Evolutionary conservation across 2,329 filamentous ascomycete species (phyloP), one percentile per base, ranked within the genome.

Genomic region (Rutstroemia sp.): DNA sequence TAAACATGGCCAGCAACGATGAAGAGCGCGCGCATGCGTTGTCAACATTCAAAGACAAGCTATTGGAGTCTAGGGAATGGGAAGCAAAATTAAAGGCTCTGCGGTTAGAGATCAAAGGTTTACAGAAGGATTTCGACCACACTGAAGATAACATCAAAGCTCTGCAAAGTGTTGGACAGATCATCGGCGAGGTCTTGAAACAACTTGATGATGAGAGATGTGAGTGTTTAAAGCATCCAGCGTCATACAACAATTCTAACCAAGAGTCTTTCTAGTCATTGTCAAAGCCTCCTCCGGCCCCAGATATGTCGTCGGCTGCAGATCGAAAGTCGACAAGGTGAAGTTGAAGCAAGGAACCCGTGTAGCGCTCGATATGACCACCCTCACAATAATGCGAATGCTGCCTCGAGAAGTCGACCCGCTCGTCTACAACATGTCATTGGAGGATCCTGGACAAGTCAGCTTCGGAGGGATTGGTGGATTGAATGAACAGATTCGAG

Each of bases 121-220:
- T 97, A 55, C 90, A 96, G 72, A 91, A 88, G 70, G 92, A 97
- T 68, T 99, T 92, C 69, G 92, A 99, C 72, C 85, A 92, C 65
- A 97, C 94, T 54, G 94, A 99, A 72, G 95, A 99, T 64, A 97
- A 97, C 77, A 97, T 99, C 80, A 99, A 99, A 79, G 94, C 94
- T 64, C 78, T 99, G 69, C 94, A 99, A 78, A 97, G 94, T 73
- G 94, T 99, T 55, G 94, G 94, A 51, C 94, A 99, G 77, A 99
- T 99, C 74, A 97, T 99, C 73, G 94, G 94, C 67, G 94, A 99
- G 76, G 95, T 99, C 60, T 77, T 99, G 70, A 99, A 99, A 79
- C 95, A 99, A 78, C 81, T 99, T 62, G 94, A 99, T 70, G 94
- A 99, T 68, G 95, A 99, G 79, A 81, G 94, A 86, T 99, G 92